Base-by-base conservation (phyloP, 106 monocot genomes). In the Iris macrosiphon region DNA sequence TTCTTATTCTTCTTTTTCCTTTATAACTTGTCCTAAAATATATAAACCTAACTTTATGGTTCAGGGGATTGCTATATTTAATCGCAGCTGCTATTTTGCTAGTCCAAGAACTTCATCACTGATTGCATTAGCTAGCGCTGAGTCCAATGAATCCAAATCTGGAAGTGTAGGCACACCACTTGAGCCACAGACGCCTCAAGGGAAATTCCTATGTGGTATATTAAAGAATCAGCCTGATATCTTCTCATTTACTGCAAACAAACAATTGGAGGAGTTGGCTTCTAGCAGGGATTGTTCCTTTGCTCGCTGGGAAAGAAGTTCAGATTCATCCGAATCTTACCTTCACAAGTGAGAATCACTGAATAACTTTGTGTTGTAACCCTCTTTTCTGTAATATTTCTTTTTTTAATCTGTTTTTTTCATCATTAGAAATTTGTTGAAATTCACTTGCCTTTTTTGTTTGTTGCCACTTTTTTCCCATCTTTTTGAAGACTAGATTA, bases 181-280 rank as follows among this genome's bases (percentile, higher is more conserved):
- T 61, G 65, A 76, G 47, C 76, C 72, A 10, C 65, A 40, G 1
- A 72, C 85, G 11, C 72, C 68, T 6, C 69, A 72, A 51, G 85
- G 79, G 17, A 66, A 69, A n/a, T 75, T 77, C 49, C 59, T 86
- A 62, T 69, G 72, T 40, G 52, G 62, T 39, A 60, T 80, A 43
- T 49, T 80, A 44, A 77, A 77, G 61, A 72, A 76, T 57, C 85
- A 76, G 16, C 85, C 80, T 44, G 73, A 80, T 52, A 63, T 73
- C 48, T 80, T 86, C 31, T 58, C 46, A 47, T 57, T 62, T 63
- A 65, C 76, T 15, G 76, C 67, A 34, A 43, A 51, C 24, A 43
- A 77, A 21, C 72, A 80, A 33, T 63, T 86, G 58, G 60, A 79
- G 31, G 73, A 77, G 51, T 45, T 86, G 59, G 62, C 73, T 47